These are phyloP conservation scores for Crithidia bombi DNA, from an alignment of 208 protist genomes.

Conservation along the genomic window DNA sequence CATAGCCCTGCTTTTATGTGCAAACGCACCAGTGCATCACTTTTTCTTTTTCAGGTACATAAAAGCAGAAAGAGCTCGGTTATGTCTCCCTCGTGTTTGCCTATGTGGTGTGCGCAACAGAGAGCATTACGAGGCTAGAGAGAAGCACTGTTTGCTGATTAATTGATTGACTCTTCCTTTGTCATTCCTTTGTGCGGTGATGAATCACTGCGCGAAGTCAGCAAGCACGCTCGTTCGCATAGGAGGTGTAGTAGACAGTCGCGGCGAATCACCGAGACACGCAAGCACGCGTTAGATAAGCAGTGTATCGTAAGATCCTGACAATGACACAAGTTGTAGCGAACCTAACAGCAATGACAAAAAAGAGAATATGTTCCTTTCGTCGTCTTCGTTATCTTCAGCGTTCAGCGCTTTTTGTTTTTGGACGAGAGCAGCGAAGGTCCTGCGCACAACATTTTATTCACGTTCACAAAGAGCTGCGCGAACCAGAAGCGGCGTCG, in stretches of 20 bases:
- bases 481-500: background rate
- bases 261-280: background rate
- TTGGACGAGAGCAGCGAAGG: background rate
- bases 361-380: background rate
- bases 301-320: background rate
- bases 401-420: background rate
- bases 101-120: too few relatives aligned
- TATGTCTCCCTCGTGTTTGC: too few relatives aligned
- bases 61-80: too few relatives aligned
- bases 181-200: too few relatives aligned
- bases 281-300: background rate
- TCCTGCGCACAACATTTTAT: conserved; percentile 16
- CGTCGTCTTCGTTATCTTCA: background rate
- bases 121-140: too few relatives aligned
- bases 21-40: too few relatives aligned
- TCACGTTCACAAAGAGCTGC: conserved; percentile 19
- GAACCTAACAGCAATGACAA: background rate
- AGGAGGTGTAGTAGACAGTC: background rate
- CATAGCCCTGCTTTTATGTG: too few relatives aligned
- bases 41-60: too few relatives aligned
- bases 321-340: background rate
- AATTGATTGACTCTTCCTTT: too few relatives aligned
- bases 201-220: too few relatives aligned
- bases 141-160: too few relatives aligned
- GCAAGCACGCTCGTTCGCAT: too few relatives aligned